These are phyloP conservation scores for Suillus subalutaceus DNA, from an alignment of 768 basidiomycete genomes.

Conservation along the genomic window DNA sequence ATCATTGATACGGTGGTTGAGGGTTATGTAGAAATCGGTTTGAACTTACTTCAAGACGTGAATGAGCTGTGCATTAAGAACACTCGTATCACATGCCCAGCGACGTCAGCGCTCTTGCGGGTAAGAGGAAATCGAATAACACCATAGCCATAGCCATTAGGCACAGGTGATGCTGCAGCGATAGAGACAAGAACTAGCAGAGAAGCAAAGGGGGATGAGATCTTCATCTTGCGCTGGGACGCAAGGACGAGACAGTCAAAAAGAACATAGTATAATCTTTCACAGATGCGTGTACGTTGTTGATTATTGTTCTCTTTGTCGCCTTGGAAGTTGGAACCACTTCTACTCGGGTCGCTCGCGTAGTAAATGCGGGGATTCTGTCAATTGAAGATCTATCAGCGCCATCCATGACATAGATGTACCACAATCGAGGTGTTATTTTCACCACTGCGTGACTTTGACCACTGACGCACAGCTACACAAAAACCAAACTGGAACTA, in stretches of 20 bases:
- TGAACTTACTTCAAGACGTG: background rate
- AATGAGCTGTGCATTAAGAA: background rate
- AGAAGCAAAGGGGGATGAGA: background rate
- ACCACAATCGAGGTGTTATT: background rate
- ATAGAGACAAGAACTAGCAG: background rate
- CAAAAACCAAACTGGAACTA: background rate
- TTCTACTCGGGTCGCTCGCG: background rate
- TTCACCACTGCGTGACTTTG: background rate
- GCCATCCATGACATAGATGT: background rate
- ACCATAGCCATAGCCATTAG: background rate
- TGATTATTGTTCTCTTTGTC: background rate
- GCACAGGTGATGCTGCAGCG: background rate
- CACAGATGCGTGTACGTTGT: background rate
- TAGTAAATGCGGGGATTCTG: background rate
- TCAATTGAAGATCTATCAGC: background rate
- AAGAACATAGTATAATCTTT: background rate
- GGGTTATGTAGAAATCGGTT: background rate
- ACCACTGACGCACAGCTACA: background rate
- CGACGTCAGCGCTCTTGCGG: background rate
- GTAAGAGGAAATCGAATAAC: background rate
- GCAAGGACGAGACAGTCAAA: background rate
- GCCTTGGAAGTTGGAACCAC: background rate
- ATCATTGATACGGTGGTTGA: background rate
- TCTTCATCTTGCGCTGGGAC: background rate
- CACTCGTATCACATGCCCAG: background rate